Base-by-base conservation (phyloP, 208 protist species). In the Angomonas deanei region DNA sequence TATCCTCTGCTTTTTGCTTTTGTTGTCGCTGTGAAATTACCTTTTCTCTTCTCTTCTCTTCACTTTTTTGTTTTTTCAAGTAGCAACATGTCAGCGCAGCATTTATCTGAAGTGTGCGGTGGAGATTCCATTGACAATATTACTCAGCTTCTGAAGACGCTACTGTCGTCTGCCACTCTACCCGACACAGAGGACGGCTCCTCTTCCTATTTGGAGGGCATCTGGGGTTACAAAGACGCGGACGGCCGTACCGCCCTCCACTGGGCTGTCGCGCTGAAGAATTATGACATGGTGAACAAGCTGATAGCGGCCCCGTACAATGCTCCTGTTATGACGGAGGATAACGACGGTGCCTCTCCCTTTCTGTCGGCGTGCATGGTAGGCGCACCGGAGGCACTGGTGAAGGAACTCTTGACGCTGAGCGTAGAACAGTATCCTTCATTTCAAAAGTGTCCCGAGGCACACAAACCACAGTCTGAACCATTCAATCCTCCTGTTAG, bases 241-340 rank as follows among this genome's bases (percentile, higher is more conserved):
- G 91, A 97, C 50, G 91, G 88, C n/a, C 78, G 91, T 58, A 95
- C 91, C 2, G 83, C 88, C 0, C 74, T 95, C 19, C 91, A 97
- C 65, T 97, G 91, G 91, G 84, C 91, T 0, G 55, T 95, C 2
- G 82, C 88, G 4, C 64, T 93, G 47, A 69, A 76, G 52, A 91
- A 92, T 72, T 93, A 83, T 36, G 74, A 74, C 0, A 63, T 97
- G 21, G 88, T 82, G 2, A 66, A 17, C 5, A 76, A 31, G 5
- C 74, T 97, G 17, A 78, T 93, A 76, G 47, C 56, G 13, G 42
- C 48, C 4, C 85, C 86, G 0, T 81, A 90, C 65, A 63, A 72
- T 50, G 70, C 88, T 3, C 80, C 83, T 13, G 86, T 79, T 15
- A 64, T 83, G 42, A 95, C 77, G 1, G 76, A 78, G 60, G 91